Evolutionary conservation across 225 moss, liverwort and hornwort genomes (phyloP), one percentile per base, ranked within the genome.

Genomic region (Takakia lepidozioides): DNA sequence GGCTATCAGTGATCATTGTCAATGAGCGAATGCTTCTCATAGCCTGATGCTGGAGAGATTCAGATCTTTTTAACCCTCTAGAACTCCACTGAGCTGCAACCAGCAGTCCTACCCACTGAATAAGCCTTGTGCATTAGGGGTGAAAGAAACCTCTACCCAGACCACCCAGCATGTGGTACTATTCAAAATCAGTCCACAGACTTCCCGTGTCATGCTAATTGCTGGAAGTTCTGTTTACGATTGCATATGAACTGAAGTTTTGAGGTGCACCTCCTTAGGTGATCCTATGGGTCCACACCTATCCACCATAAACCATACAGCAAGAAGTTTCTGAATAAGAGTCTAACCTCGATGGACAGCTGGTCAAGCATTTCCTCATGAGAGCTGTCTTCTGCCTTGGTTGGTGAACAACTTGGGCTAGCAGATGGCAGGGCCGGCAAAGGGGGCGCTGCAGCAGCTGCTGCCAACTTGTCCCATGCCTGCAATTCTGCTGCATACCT

Each of bases 381-480:
- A 0, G 56, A 59, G 50, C 68, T 61, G 35, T 25, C 21, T 28
- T 56, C n/a, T n/a, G n/a, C 62, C 8, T 50, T 51, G 55, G 73
- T 27, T 52, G 48, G 27, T 32, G 64, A 27, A 9, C 27, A 43
- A 26, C 10, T 63, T 16, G 60, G 54, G 38, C 41, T 60, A 17
- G 49, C 60, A 37, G 35, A 46, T 49, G 66, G 41, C 43, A 51
- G 32, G 11, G 32, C 46, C 19, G 49, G 57, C 16, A 51, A 19
- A 47, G 54, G 23, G 3, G 57, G 53, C 16, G 59, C 45, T 43
- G 64, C 52, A 35, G 57, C 38, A 51, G 73, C 70, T 26, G 70
- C 70, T 30, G 70, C 74, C 48, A 80, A 43, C 60, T 61, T 67
- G 59, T 80, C 74, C 79, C 79, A 80, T 27, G 79, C 70, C 38